Evolutionary conservation across 306 rosid species (phyloP).

Genomic region (Cicer bijugum): DNA sequence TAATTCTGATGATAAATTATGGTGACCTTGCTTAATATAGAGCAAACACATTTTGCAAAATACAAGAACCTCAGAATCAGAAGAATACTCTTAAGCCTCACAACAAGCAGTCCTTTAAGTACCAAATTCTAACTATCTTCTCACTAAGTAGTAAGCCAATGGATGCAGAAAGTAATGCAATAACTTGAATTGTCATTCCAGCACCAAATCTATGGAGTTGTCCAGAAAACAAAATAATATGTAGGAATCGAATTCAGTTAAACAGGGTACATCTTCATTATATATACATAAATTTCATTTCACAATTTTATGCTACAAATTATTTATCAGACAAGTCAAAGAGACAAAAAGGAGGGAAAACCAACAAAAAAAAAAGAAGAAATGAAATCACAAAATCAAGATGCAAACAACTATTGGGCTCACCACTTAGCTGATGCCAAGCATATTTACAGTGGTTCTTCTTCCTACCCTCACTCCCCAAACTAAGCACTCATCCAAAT

Average conservation of each 20-base stretch:
- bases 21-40: not conserved
- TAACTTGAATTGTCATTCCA: constrained; percentile 9
- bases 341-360: constrained; percentile 15
- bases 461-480: constrained; percentile 51
- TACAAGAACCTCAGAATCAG: constrained; percentile 8
- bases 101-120: not conserved
- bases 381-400: constrained; percentile 48
- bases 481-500: constrained; percentile 52
- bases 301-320: constrained; percentile 61
- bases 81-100: not conserved
- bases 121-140: not conserved
- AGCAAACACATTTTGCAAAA: not conserved
- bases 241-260: not conserved
- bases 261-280: constrained; percentile 37
- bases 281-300: constrained; percentile 60
- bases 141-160: not conserved
- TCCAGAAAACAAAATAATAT: not conserved
- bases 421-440: constrained; percentile 52
- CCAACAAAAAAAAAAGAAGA: constrained; percentile 17
- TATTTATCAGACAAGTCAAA: constrained; percentile 79
- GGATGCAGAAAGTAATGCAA: constrained; percentile 4
- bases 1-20: too few species aligned
- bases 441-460: constrained; percentile 68
- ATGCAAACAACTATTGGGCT: constrained; percentile 66
- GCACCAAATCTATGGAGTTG: not conserved